phyloP scores from a whole-genome alignment of 2,329 filamentous ascomycete species.

The Septoria petroselini region DNA sequence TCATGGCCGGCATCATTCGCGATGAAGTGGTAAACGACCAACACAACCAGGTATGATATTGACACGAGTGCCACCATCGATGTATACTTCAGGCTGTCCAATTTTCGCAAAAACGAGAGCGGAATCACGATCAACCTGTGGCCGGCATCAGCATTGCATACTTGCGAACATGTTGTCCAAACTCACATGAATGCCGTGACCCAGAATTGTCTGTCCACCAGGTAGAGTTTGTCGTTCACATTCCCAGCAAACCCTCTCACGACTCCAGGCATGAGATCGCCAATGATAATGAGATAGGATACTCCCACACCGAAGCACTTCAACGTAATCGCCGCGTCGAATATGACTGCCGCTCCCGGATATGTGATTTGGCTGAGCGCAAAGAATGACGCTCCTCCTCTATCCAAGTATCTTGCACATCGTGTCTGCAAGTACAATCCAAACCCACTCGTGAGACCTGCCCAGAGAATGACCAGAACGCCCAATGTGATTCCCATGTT shows the following conservation, averaged over 20 bases:
- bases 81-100: constrained; percentile 97
- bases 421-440: constrained; percentile 91
- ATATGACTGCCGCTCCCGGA: constrained; percentile 89
- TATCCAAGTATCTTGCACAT: constrained; percentile 89
- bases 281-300: constrained; percentile 97
- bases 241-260: constrained; percentile 68
- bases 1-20: constrained; percentile 71
- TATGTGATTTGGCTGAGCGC: constrained; percentile 96
- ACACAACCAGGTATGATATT: constrained; percentile 87
- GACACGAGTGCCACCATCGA: constrained; percentile 86
- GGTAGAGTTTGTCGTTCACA: constrained; percentile 57
- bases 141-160: constrained; percentile 6
- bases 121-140: constrained; percentile 83
- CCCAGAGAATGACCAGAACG: constrained; percentile 82
- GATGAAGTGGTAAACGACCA: constrained; percentile 90
- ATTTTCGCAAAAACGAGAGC: constrained; percentile 80
- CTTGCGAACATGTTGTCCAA: not conserved
- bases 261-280: constrained; percentile 95
- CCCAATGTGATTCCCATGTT: constrained; percentile 93
- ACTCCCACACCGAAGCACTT: constrained; percentile 98
- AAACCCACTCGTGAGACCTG: constrained; percentile 81
- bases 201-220: constrained; percentile 93
- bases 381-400: constrained; percentile 87
- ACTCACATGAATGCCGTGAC: constrained; percentile 89
- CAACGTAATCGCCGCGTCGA: constrained; percentile 91